These are phyloP conservation scores for Neurospora crassa DNA, from an alignment of 2,329 filamentous ascomycete species.

Conservation along the genomic window DNA sequence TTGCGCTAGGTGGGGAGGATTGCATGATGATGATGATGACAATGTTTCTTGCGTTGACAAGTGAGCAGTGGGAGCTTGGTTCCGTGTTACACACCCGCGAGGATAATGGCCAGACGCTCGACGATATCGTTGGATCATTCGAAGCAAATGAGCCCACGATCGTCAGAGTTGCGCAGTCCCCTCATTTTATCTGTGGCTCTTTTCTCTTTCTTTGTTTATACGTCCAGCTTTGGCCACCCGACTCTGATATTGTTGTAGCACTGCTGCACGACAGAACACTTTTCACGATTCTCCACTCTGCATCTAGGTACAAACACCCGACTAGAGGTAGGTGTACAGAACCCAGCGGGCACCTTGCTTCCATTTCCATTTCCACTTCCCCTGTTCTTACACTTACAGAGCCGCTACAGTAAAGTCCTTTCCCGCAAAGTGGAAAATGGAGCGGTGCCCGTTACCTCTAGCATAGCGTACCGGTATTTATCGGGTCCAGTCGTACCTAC, in stretches of 20 bases:
- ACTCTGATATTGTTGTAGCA: background rate
- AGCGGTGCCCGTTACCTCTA: background rate
- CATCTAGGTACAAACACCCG: background rate
- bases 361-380: background rate
- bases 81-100: background rate
- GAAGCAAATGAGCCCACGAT: constrained; percentile 13
- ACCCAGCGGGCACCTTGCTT: background rate
- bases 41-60: background rate
- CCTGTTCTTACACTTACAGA: background rate
- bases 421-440: background rate
- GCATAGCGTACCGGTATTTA: background rate
- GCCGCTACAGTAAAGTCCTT: background rate
- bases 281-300: background rate
- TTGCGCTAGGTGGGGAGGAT: background rate
- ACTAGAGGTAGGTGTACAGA: background rate
- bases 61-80: background rate
- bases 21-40: background rate
- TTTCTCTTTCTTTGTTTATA: background rate
- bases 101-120: background rate
- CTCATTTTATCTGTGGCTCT: constrained; percentile 1
- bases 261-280: background rate
- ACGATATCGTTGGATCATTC: background rate
- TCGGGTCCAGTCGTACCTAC: background rate
- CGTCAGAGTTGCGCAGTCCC: constrained; percentile 17
- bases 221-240: constrained; percentile 10